A percentile compares a stretch with the other conserved stretches of the same genome.
Conservation (phyloP, 164 flowering plant genomes). For the Magnolia sinica region DNA sequence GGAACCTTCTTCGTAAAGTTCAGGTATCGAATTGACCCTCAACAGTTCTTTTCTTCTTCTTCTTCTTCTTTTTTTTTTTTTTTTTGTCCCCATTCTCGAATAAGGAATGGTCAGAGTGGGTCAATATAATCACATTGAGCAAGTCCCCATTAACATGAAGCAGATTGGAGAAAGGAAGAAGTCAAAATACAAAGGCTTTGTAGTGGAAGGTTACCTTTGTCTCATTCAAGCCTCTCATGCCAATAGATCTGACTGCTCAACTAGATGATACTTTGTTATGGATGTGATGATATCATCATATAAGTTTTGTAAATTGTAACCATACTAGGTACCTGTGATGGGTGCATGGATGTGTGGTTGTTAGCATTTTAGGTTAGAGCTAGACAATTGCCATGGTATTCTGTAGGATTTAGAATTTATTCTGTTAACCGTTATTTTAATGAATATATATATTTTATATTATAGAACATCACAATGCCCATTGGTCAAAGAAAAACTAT, state of each 20-base stretch:
- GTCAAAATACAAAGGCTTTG: background rate
- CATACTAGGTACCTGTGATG: background rate
- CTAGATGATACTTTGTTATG: background rate
- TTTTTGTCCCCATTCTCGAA: no score
- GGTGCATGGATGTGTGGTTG: background rate
- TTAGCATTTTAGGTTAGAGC: background rate
- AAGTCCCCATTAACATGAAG: background rate
- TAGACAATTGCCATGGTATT: background rate
- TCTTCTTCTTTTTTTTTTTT: no score
- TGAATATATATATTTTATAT: background rate
- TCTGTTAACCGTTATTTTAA: background rate
- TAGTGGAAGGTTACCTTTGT: background rate
- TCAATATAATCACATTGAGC: no score
- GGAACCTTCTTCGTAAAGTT: constrained; percentile 92
- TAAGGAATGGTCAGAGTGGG: no score
- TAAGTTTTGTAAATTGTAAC: no score
- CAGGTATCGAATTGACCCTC: constrained; percentile 53
- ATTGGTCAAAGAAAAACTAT: background rate
- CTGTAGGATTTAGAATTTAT: background rate
- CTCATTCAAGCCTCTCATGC: background rate
- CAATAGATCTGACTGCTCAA: background rate
- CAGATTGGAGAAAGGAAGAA: background rate
- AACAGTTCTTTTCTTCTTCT: background rate
- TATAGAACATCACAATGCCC: background rate
- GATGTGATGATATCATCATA: background rate